These are phyloP conservation scores for Royoungia palumana DNA, from an alignment of 768 basidiomycete genomes.

Conservation along the genomic window DNA sequence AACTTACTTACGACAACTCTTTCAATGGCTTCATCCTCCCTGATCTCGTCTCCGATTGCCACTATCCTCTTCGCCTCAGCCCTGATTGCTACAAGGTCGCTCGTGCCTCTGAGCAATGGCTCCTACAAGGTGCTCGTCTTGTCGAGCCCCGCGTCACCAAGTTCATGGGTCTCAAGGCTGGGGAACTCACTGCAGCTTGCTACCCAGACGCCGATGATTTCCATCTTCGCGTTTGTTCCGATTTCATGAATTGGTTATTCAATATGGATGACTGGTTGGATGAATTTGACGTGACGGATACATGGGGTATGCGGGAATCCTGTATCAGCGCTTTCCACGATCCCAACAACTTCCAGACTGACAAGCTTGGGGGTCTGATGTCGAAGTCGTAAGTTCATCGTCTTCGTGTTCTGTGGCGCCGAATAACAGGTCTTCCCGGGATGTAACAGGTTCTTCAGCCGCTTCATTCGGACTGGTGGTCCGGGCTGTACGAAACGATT, in stretches of 20 bases:
- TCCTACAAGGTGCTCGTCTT: slow-evolving; percentile 25
- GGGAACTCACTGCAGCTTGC: slow-evolving; percentile 63
- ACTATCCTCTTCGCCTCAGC: slow-evolving; percentile 36
- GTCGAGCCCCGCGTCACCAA: slow-evolving; percentile 33
- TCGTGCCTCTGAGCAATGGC: slow-evolving; percentile 37
- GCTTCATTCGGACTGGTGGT: slow-evolving; percentile 37
- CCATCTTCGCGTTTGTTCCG: slow-evolving; percentile 60
- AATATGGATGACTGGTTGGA: slow-evolving; percentile 43
- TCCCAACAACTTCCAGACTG: slow-evolving; percentile 25
- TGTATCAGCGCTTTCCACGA: slow-evolving; percentile 31
- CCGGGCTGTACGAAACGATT: slow-evolving; percentile 40
- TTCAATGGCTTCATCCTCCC: slow-evolving; percentile 35
- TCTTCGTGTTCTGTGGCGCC: neutral
- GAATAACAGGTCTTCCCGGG: slow-evolving; percentile 6
- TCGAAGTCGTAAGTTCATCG: slow-evolving; percentile 33
- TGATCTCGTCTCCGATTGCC: slow-evolving; percentile 40
- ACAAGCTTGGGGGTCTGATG: slow-evolving; percentile 30
- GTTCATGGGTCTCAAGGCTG: slow-evolving; percentile 59
- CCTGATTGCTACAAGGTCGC: slow-evolving; percentile 34
- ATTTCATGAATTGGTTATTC: slow-evolving; percentile 56
- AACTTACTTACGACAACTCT: slow-evolving; percentile 5
- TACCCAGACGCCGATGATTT: slow-evolving; percentile 55
- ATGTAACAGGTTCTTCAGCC: slow-evolving; percentile 34
- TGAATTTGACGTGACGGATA: slow-evolving; percentile 33
- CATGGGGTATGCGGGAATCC: slow-evolving; percentile 29